Evolutionary conservation across 345 rosid species (phyloP).

Genomic region (Geranium rotundifolium): DNA sequence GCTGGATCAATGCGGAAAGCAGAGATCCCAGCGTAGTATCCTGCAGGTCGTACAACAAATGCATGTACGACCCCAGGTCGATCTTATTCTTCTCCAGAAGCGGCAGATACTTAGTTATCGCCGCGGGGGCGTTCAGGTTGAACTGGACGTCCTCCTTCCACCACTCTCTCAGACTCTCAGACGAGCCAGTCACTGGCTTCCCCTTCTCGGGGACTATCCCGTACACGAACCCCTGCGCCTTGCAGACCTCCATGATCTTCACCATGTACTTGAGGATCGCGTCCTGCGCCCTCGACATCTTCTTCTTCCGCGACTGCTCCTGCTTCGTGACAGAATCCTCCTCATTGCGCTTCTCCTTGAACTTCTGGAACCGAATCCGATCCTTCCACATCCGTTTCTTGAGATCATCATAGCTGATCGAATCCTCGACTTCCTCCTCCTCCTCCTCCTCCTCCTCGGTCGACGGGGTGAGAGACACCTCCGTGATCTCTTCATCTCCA

Average conservation of each 20-base stretch:
- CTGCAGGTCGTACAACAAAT: conserved; percentile 46
- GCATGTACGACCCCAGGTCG: conserved; percentile 23
- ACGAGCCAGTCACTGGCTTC: conserved; percentile 60
- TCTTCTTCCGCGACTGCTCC: conserved; percentile 38
- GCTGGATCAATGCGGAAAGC: conserved; percentile 60
- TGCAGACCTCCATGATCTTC: conserved; percentile 69
- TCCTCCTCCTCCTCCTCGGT: neutral
- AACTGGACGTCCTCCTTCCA: conserved; percentile 59
- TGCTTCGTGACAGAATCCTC: conserved; percentile 8
- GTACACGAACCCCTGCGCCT: conserved; percentile 52
- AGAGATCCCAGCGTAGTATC: conserved; percentile 61
- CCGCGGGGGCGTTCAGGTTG: conserved; percentile 35
- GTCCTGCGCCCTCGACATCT: conserved; percentile 52
- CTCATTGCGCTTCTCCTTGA: conserved; percentile 17
- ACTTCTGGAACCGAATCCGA: conserved; percentile 31
- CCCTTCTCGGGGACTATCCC: conserved; percentile 67
- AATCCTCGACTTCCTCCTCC: conserved; percentile 9
- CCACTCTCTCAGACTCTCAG: conserved; percentile 54
- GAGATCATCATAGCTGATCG: conserved; percentile 40
- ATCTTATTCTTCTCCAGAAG: conserved; percentile 9
- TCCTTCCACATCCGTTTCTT: conserved; percentile 62
- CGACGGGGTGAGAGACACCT: neutral
- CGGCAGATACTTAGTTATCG: conserved; percentile 26
- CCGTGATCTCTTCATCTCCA: neutral
- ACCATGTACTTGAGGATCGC: conserved; percentile 59